Conservation (phyloP, 2,329 filamentous ascomycete species). For the Pseudopyricularia cyperi region DNA sequence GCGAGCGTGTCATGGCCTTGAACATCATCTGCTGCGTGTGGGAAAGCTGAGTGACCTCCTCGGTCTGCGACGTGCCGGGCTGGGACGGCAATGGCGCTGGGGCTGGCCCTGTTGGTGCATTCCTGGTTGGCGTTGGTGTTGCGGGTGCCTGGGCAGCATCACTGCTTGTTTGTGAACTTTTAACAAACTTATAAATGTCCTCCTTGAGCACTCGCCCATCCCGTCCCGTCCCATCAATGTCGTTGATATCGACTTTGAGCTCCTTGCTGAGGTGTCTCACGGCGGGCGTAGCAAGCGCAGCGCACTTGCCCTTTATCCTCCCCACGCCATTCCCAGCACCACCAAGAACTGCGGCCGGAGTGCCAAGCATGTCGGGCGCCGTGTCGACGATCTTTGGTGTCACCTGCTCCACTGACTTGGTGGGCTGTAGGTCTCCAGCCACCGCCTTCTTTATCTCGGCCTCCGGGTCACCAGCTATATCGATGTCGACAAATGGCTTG, state of each 20-base stretch:
- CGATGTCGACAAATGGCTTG: conserved; percentile 88
- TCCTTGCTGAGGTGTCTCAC: conserved; percentile 81
- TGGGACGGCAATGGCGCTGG: conserved; percentile 14
- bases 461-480: conserved; percentile 63
- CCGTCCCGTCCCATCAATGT: conserved; percentile 74
- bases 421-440: conserved; percentile 27
- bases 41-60: conserved; percentile 58
- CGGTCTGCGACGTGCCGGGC: conserved; percentile 38
- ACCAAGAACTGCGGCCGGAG: background rate
- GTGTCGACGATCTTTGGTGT: background rate
- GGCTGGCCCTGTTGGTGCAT: conserved; percentile 6
- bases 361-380: conserved; percentile 1
- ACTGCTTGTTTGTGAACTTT: conserved; percentile 29
- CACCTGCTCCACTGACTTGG: conserved; percentile 16
- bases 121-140: conserved; percentile 2
- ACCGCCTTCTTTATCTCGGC: conserved; percentile 32
- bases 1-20: conserved; percentile 88
- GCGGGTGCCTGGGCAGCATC: conserved; percentile 6
- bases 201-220: conserved; percentile 89
- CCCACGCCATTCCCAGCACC: background rate
- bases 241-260: conserved; percentile 60
- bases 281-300: conserved; percentile 76
- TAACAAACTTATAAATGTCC: conserved; percentile 65
- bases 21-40: conserved; percentile 88
- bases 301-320: conserved; percentile 45